Evolutionary conservation across 1,284 basidiomycete genomes (phyloP), one percentile per base, ranked within the genome.

Genomic region (Phellinidium pouzarii): DNA sequence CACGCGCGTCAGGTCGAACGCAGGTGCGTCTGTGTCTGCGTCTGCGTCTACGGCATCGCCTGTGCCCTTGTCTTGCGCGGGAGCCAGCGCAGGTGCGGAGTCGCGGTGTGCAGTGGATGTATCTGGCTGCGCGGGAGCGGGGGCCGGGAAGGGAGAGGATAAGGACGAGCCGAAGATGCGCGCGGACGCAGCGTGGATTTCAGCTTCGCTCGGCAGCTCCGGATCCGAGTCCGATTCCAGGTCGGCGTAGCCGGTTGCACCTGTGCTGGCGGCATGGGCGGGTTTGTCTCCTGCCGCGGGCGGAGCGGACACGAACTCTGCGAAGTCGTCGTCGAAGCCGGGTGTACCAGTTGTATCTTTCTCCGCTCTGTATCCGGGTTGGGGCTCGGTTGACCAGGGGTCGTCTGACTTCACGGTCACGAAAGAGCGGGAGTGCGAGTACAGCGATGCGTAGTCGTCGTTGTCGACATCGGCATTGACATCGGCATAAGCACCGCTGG

Each of bases 301-400:
- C 38, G 79, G 75, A 17, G 77, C 82, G 19, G 81, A 79, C 14
- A 87, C 74, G 58, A 87, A 87, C 26, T 79, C 79, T 1, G 81
- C 75, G 63, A 90, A 90, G 64, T 90, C 84, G 60, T 90, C 87
- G 51, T 90, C 87, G 60, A 90, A 90, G 4, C 76, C 75, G 11
- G 31, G 11, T 8, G 31, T 34, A 57, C 64, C 61, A 3, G 34
- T 38, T 25, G 54, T 54, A 12, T 48, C 47, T 14, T 19, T 19
- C n/a, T 29, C 17, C 17, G 31, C 14, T 43, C 19, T 19, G 11
- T 4, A 22, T 17, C 2, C 38, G n/a, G n/a, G n/a, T n/a, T n/a
- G n/a, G n/a, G n/a, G n/a, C n/a, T 29, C 53, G 6, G 54, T 49
- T 9, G 50, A 38, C 54, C 54, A 56, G 4, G 54, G 50, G 42